Conservation (phyloP, 164 flowering plant species). For the Magnolia changhungtana region DNA sequence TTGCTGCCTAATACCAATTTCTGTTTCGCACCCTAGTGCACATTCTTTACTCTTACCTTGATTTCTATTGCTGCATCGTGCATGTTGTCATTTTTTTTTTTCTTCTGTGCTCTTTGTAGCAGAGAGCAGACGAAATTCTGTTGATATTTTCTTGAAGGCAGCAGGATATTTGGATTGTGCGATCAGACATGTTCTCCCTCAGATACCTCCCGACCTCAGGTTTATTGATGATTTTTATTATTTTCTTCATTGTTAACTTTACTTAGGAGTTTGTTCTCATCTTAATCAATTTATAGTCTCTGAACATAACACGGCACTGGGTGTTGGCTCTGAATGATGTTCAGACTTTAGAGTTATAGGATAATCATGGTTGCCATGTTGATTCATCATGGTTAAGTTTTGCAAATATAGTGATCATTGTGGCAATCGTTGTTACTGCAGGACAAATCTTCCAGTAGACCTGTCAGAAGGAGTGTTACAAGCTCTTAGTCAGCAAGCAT, state of each 20-base stretch:
- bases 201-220: constrained; percentile 71
- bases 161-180: constrained; percentile 97
- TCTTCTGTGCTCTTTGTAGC: constrained; percentile 11
- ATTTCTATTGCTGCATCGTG: too few relatives aligned
- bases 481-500: constrained; percentile 87
- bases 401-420: neutral
- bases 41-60: neutral
- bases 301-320: neutral
- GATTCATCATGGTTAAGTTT: neutral
- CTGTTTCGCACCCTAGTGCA: neutral
- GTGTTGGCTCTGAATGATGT: neutral
- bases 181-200: constrained; percentile 75
- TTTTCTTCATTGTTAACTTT: neutral
- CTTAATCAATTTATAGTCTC: neutral
- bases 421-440: constrained; percentile 16
- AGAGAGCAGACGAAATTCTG: constrained; percentile 75
- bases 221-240: constrained; percentile 16
- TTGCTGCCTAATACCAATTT: neutral
- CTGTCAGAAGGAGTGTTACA: constrained; percentile 78
- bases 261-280: neutral
- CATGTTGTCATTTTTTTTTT: neutral
- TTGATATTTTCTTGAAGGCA: constrained; percentile 84
- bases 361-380: neutral
- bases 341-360: neutral
- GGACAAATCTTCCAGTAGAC: constrained; percentile 88